These are phyloP conservation scores for Hypoxylon sp. DNA, from an alignment of 2,329 filamentous ascomycete genomes.

Conservation along the genomic window DNA sequence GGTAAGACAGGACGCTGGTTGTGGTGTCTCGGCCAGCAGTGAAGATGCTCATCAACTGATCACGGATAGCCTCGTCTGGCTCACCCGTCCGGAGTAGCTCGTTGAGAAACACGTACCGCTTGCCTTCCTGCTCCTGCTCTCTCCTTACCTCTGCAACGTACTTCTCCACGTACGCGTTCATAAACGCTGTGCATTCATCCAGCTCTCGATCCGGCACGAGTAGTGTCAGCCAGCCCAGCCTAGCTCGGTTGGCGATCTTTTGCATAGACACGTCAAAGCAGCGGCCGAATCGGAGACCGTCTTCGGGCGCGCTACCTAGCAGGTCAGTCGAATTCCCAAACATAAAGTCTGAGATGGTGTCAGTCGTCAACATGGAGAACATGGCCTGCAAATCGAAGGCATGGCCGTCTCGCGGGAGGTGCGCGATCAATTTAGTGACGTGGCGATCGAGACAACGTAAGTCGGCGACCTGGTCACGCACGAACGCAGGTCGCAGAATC, in stretches of 20 bases:
- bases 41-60: constrained; percentile 67
- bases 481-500: constrained; percentile 67
- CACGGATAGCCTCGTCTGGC: constrained; percentile 60
- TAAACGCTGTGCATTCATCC: constrained; percentile 55
- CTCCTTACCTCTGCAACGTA: constrained; percentile 55
- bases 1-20: constrained; percentile 63
- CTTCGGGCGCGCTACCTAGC: constrained; percentile 54
- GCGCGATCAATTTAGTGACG: constrained; percentile 69
- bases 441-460: constrained; percentile 79
- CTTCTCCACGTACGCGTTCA: constrained; percentile 62
- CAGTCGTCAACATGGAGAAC: constrained; percentile 75
- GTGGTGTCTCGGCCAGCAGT: constrained; percentile 71
- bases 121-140: constrained; percentile 52
- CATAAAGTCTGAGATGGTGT: constrained; percentile 76
- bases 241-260: constrained; percentile 55
- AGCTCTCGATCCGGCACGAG: constrained; percentile 56
- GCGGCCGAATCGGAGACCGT: constrained; percentile 59
- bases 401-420: constrained; percentile 68
- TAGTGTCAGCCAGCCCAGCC: constrained; percentile 58
- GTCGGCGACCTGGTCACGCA: constrained; percentile 71
- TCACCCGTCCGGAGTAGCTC: constrained; percentile 65
- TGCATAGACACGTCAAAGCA: constrained; percentile 63
- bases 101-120: constrained; percentile 68
- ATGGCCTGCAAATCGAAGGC: constrained; percentile 73
- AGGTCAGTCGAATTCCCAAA: constrained; percentile 61